Conservation (phyloP, 2,329 filamentous ascomycete genomes). For the Fusarium musae region DNA sequence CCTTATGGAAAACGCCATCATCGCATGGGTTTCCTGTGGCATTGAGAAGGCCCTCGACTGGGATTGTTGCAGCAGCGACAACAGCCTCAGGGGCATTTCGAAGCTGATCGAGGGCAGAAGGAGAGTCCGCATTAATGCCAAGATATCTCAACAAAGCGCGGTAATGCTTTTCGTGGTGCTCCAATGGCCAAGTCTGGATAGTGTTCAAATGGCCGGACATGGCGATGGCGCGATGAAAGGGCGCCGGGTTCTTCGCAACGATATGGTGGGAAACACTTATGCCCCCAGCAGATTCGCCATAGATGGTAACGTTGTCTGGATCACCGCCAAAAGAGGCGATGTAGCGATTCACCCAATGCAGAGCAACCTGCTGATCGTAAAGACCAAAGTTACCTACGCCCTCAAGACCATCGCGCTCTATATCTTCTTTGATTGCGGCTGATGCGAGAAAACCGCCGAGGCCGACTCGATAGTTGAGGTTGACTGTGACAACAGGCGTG, state of each 20-base stretch:
- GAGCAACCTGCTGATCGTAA: constrained; percentile 1
- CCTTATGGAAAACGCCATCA: constrained; percentile 14
- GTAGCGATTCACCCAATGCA: not conserved
- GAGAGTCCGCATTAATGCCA: constrained; percentile 15
- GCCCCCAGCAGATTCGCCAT: constrained; percentile 3
- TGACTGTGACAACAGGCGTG: not conserved
- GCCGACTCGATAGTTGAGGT: constrained; percentile 8
- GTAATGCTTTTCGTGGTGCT: constrained; percentile 1
- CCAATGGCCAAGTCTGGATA: not conserved
- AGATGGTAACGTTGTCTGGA: not conserved
- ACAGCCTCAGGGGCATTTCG: constrained; percentile 5
- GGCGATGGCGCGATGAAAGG: constrained; percentile 3
- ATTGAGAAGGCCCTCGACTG: constrained; percentile 13
- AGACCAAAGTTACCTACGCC: not conserved
- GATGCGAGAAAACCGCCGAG: constrained; percentile 1
- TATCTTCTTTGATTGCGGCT: not conserved
- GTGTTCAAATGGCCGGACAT: constrained; percentile 3
- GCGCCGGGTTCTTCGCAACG: not conserved
- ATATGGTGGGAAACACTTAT: not conserved
- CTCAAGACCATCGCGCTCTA: not conserved
- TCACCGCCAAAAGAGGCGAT: not conserved
- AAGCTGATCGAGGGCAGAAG: constrained; percentile 12
- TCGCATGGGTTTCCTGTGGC: constrained; percentile 27
- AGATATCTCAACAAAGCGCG: constrained; percentile 15
- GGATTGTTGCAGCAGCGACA: constrained; percentile 14